These are phyloP conservation scores for Nothopassalora personata DNA, from an alignment of 2,329 filamentous ascomycete genomes.

Conservation along the genomic window DNA sequence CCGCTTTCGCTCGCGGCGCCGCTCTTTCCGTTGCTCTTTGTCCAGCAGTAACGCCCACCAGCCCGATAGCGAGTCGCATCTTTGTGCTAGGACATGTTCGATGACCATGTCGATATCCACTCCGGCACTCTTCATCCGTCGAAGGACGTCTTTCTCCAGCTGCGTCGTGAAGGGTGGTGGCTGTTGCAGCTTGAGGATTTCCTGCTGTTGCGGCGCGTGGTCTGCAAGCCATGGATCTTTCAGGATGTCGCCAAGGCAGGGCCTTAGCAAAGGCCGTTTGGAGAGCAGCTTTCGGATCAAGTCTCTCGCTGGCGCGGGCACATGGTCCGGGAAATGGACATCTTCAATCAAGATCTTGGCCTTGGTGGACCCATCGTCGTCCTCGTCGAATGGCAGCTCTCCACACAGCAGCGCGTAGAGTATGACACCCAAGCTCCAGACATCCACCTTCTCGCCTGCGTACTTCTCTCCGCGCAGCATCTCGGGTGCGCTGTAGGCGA, in stretches of 20 bases:
- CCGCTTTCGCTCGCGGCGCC: constrained; percentile 71
- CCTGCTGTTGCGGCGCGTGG: constrained; percentile 79
- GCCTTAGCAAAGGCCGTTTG: constrained; percentile 79
- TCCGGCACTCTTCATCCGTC: constrained; percentile 88
- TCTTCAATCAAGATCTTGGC: constrained; percentile 79
- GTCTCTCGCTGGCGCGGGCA: constrained; percentile 71
- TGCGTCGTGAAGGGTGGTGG: constrained; percentile 77
- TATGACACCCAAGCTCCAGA: constrained; percentile 86
- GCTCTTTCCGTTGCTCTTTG: constrained; percentile 86
- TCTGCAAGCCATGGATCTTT: constrained; percentile 83
- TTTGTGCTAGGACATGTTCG: constrained; percentile 83
- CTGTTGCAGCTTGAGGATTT: constrained; percentile 76
- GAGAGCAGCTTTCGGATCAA: constrained; percentile 78
- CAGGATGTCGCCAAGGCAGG: constrained; percentile 77
- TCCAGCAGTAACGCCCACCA: constrained; percentile 96
- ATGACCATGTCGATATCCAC: constrained; percentile 93
- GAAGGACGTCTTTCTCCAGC: constrained; percentile 83
- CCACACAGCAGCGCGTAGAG: constrained; percentile 76
- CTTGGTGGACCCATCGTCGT: constrained; percentile 87
- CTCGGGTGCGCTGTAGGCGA: constrained; percentile 96
- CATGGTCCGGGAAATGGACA: constrained; percentile 73
- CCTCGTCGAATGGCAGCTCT: constrained; percentile 91
- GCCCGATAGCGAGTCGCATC: constrained; percentile 83
- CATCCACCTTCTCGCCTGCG: constrained; percentile 93
- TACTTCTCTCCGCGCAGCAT: constrained; percentile 99